phyloP scores from a whole-genome alignment of 1,139 yeast genomes.

The Debaryomyces coudertii region DNA sequence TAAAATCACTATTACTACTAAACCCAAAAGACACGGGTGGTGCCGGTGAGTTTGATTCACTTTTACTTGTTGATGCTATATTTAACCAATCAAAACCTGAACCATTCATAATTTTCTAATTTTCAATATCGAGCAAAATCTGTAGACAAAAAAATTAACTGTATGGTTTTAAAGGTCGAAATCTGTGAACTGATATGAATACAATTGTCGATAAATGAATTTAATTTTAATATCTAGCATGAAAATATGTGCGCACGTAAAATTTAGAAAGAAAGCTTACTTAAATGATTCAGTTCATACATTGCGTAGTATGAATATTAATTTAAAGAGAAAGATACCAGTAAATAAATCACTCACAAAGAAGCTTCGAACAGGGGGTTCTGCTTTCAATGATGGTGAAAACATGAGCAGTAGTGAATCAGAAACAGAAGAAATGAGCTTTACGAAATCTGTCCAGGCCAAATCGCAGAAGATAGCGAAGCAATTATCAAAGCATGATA shows the following conservation, averaged over 20 bases:
- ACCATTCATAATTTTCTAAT: slow-evolving; percentile 16
- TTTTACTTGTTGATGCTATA: slow-evolving; percentile 17
- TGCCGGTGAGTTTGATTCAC: slow-evolving; percentile 23
- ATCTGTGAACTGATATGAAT: background rate
- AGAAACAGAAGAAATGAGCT: slow-evolving; percentile 13
- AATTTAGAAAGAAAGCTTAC: background rate
- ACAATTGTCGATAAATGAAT: background rate
- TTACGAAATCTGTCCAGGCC: slow-evolving; percentile 12
- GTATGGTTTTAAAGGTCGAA: background rate
- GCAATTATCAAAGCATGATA: slow-evolving; percentile 5
- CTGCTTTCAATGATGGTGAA: slow-evolving; percentile 1
- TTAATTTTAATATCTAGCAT: slow-evolving; percentile 3
- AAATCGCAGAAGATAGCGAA: slow-evolving; percentile 13
- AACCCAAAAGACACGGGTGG: slow-evolving; percentile 28
- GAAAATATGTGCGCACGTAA: slow-evolving; percentile 9
- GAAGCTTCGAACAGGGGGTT: slow-evolving; percentile 5
- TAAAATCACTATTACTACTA: slow-evolving; percentile 10
- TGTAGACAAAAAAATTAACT: background rate
- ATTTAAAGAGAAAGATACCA: slow-evolving; percentile 13
- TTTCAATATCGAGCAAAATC: background rate
- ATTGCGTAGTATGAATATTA: slow-evolving; percentile 14
- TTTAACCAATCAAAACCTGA: slow-evolving; percentile 31
- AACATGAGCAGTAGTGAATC: slow-evolving; percentile 8
- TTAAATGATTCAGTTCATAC: background rate
- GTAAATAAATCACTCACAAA: slow-evolving; percentile 2